phyloP scores from a whole-genome alignment of 192 early-diverging fungal species.

The Backusella macrospora region DNA sequence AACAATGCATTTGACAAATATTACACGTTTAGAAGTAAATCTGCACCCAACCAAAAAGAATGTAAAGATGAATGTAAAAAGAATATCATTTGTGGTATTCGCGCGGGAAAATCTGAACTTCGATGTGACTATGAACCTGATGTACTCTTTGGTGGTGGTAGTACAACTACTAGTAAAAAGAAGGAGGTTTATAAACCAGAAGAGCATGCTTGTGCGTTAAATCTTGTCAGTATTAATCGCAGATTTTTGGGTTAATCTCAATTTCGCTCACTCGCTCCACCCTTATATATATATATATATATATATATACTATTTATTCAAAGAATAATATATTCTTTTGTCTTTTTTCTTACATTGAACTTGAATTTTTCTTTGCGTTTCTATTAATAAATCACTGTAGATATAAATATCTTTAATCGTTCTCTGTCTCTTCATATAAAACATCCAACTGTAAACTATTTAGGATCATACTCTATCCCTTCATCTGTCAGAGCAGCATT shows the following conservation, averaged over 20 bases:
- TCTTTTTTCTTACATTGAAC: too few species aligned
- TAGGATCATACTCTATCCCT: too few species aligned
- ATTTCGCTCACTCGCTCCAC: neutral
- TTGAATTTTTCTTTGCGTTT: too few species aligned
- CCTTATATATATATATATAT: too few species aligned
- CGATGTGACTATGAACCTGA: slow-evolving; percentile 43
- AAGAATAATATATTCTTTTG: too few species aligned
- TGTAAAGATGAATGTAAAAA: slow-evolving; percentile 32
- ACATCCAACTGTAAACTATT: too few species aligned
- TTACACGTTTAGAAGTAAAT: slow-evolving; percentile 45
- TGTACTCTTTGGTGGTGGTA: slow-evolving; percentile 7
- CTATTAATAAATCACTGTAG: too few species aligned
- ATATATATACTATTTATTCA: too few species aligned
- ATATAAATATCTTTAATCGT: too few species aligned
- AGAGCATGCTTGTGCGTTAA: slow-evolving; percentile 16
- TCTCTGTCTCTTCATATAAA: too few species aligned
- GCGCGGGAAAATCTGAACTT: slow-evolving; percentile 42
- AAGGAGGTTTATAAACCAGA: neutral
- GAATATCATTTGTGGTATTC: slow-evolving; percentile 38
- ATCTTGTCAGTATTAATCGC: slow-evolving; percentile 11
- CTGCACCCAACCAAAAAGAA: slow-evolving; percentile 27
- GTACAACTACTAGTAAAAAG: neutral
- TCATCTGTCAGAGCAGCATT: too few species aligned
- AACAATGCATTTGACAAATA: slow-evolving; percentile 46
- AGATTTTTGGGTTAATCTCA: slow-evolving; percentile 1